Percentiles rank a stretch among this genome's conserved stretches.
These are phyloP conservation scores for Melanogaster broomeanus DNA, from an alignment of 768 basidiomycete genomes.

Conservation along the genomic window DNA sequence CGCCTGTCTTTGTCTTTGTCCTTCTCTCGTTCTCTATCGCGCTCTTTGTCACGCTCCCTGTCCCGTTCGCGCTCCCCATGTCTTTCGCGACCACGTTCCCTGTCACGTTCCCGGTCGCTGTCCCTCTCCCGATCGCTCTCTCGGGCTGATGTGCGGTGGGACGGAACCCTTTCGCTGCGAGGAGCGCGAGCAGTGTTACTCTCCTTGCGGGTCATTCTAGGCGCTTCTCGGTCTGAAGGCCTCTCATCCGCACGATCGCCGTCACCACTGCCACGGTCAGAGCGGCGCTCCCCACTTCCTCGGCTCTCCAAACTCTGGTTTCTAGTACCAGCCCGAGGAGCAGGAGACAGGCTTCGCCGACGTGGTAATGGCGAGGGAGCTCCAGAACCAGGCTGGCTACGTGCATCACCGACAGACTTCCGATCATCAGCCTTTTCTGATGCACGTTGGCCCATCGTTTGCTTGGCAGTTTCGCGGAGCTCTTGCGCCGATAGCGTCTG, in stretches of 20 bases:
- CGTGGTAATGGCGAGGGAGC: slow-evolving; percentile 56
- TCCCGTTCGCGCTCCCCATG: slow-evolving; percentile 51
- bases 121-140: slow-evolving; percentile 43
- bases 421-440: slow-evolving; percentile 45
- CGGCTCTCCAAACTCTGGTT: slow-evolving; percentile 75
- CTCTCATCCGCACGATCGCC: slow-evolving; percentile 52
- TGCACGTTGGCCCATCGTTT: slow-evolving; percentile 47
- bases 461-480: slow-evolving; percentile 77
- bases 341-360: slow-evolving; percentile 65
- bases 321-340: slow-evolving; percentile 65
- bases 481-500: slow-evolving; percentile 80
- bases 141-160: slow-evolving; percentile 39
- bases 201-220: slow-evolving; percentile 43
- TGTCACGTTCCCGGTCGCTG: slow-evolving; percentile 48
- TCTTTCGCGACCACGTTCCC: slow-evolving; percentile 47
- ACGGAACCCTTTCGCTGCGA: slow-evolving; percentile 48
- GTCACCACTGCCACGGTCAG: slow-evolving; percentile 50
- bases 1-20: slow-evolving; percentile 42
- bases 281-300: slow-evolving; percentile 64
- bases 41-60: slow-evolving; percentile 45
- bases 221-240: slow-evolving; percentile 50
- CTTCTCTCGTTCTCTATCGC: slow-evolving; percentile 37
- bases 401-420: slow-evolving; percentile 35
- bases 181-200: slow-evolving; percentile 53
- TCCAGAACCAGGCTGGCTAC: slow-evolving; percentile 51